Percentiles rank a stretch among this genome's conserved stretches.
phyloP scores from a whole-genome alignment of 2,329 filamentous ascomycete genomes.

The Colletotrichum tofieldiae region DNA sequence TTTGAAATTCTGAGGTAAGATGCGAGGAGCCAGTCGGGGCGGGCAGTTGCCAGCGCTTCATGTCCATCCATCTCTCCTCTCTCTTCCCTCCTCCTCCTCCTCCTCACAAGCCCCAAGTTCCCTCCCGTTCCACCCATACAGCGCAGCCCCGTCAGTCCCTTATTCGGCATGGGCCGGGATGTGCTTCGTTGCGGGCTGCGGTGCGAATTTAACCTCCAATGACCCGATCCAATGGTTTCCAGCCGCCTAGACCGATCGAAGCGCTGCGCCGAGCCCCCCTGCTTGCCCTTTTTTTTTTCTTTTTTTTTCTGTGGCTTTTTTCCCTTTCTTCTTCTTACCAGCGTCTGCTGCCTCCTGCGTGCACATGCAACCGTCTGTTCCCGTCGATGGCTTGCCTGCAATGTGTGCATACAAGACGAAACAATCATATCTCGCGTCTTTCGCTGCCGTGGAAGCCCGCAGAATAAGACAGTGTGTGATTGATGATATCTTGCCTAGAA shows the following conservation, averaged over 20 bases:
- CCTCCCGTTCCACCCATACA: not conserved
- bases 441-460: not conserved
- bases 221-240: constrained; percentile 38
- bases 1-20: constrained; percentile 40
- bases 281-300: not conserved
- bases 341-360: not conserved
- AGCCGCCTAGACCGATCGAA: constrained; percentile 40
- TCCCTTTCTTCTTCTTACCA: not conserved
- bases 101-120: not conserved
- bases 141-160: not conserved
- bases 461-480: too few relatives aligned
- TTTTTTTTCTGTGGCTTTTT: not conserved
- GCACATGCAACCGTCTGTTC: not conserved
- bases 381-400: not conserved
- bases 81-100: not conserved
- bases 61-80: constrained; percentile 1
- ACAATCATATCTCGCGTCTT: constrained; percentile 1
- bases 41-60: constrained; percentile 20
- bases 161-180: constrained; percentile 31
- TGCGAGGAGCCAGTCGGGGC: not conserved
- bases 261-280: not conserved
- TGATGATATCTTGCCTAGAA: too few relatives aligned
- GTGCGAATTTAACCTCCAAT: constrained; percentile 38
- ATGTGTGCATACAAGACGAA: not conserved
- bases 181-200: constrained; percentile 6